Evolutionary conservation across 805 yeast genomes (phyloP), one percentile per base, ranked within the genome.

Genomic region (Debaryomyces maramus): DNA sequence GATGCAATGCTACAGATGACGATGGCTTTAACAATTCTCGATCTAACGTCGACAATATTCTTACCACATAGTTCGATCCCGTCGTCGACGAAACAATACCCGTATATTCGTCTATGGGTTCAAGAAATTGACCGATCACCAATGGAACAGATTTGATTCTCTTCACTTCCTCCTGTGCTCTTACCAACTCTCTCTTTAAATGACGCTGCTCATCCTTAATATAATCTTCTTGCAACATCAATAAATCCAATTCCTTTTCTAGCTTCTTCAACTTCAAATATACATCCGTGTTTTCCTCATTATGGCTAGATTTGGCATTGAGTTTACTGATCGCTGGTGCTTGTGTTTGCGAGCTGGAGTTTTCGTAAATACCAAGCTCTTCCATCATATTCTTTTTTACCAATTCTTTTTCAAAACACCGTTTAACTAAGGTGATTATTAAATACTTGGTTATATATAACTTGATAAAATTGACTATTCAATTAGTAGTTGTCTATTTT

Each of bases 121-220:
- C 99, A 52, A 93, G 74, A 56, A 93, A 95, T 67, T 93, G 99
- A 17, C 99, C 99, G 64, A 93, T 93, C 11, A 93, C 99, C 49
- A 95, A 75, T 11, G 99, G 99, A 36, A 93, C 99, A 3, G 97
- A 87, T 59, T 93, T 96, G 61, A 93, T 95, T 56, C 97, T 80
- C 65, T 93, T 91, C 32, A 93, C 99, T 67, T 93, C 99, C 64
- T 93, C 99, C 63, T 95, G 98, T 2, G 99, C 99, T 55, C 97
- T 82, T 34, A 90, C 82, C 41, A 93, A 76, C 70, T 93, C 99
- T 50, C 97, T 78, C 57, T 88, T 90, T 62, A 93, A 75, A 67
- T 91, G 96, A 58, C 97, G 93, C 60, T 90, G 97, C 64, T 93
- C 99, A 63, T 93, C 99, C 59, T 95, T 93, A 60, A 93, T 89